Base-by-base conservation (phyloP, 176 grass and related monocot species). In the Bolboschoenus planiculmis region DNA sequence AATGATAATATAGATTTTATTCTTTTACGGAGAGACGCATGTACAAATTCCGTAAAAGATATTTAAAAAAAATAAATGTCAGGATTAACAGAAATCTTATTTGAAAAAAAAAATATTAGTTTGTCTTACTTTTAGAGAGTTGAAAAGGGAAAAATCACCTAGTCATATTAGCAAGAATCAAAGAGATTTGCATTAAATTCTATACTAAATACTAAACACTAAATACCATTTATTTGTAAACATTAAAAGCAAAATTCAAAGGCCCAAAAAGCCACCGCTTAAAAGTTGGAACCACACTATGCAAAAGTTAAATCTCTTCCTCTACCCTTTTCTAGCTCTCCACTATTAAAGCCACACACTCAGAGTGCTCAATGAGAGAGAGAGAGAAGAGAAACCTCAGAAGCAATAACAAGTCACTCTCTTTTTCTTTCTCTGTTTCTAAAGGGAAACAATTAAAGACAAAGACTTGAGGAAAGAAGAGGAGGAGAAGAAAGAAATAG, bases 271-370 rank as follows among this genome's bases (percentile, higher is more conserved):
- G 6, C 5, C 7, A 40, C 33, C 54, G 8, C 35, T 23, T 62
- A 62, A 15, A 62, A 62, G 11, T 62, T 80, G 2, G 33, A 39
- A 62, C 78, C 57, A 62, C 5, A 62, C 35, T 27, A 24, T 33
- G 4, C 21, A 29, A n/a, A 42, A n/a, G 51, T 31, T 39, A 40
- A 81, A 16, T 44, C 57, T 29, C 36, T 18, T 21, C 57, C 33
- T 37, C 51, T 59, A 20, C 47, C 13, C 27, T 81, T 21, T 15
- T n/a, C n/a, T n/a, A n/a, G n/a, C 78, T 61, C 57, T 27, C 37
- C 53, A 80, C 35, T 81, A 81, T 81, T 81, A 81, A 81, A 63
- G 56, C 57, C 79, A 58, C 51, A 64, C 78, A 81, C 56, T 33
- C 79, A 20, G 3, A 62, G 11, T 11, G 57, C 21, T 24, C 6